Evolutionary conservation across 345 rosid genomes (phyloP).

Genomic region (Geranium rotundifolium): DNA sequence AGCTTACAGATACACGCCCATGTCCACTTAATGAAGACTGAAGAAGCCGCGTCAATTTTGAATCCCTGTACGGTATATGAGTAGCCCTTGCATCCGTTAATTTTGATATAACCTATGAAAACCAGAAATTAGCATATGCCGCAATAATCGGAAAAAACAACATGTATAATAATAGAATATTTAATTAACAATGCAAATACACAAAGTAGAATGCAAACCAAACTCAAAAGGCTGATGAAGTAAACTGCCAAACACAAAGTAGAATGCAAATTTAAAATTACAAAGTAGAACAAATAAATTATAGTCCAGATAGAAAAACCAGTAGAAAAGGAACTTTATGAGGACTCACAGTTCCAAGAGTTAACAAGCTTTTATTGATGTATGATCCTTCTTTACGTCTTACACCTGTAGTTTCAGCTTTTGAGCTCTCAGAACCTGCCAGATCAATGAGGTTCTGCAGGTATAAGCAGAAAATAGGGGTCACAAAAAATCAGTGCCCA

Average conservation of each 20-base stretch:
- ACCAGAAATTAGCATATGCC: background rate
- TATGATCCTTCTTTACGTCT: slow-evolving; percentile 98
- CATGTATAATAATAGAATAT: too few species aligned
- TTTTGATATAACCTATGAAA: slow-evolving; percentile 81
- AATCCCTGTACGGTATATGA: slow-evolving; percentile 97
- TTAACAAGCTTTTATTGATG: slow-evolving; percentile 91
- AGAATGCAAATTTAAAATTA: background rate
- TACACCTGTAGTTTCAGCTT: slow-evolving; percentile 88
- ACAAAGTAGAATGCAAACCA: slow-evolving; percentile 1
- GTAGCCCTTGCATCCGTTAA: slow-evolving; percentile 80
- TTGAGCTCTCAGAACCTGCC: slow-evolving; percentile 99
- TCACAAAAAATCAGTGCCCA: slow-evolving; percentile 18
- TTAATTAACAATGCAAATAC: too few species aligned
- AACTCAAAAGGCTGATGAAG: background rate
- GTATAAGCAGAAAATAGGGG: slow-evolving; percentile 22
- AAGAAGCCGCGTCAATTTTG: slow-evolving; percentile 92
- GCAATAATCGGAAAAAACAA: too few species aligned
- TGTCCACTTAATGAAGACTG: slow-evolving; percentile 96
- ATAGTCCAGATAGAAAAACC: background rate
- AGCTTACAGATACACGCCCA: slow-evolving; percentile 96
- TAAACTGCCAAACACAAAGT: background rate
- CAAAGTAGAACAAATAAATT: background rate
- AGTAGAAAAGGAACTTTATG: slow-evolving; percentile 9
- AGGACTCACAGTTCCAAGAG: slow-evolving; percentile 90
- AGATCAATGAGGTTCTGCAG: slow-evolving; percentile 99